These are phyloP conservation scores for Mycosphaerella sp. DNA, from an alignment of 2,329 filamentous ascomycete genomes.

Conservation along the genomic window DNA sequence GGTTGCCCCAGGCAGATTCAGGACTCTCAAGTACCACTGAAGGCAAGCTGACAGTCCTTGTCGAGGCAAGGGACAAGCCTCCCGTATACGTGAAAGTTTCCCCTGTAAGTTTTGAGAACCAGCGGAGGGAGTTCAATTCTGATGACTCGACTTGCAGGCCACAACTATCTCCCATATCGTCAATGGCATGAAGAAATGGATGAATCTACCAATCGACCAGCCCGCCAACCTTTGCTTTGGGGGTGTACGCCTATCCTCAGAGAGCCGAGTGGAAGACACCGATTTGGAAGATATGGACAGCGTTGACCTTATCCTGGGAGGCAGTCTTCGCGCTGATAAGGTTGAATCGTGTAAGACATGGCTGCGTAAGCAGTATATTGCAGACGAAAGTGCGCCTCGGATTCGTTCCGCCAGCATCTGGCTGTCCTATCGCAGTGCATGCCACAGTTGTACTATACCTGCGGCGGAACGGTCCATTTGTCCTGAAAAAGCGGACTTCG, in stretches of 20 bases:
- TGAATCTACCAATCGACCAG: background rate
- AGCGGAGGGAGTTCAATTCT: background rate
- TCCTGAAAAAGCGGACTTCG: background rate
- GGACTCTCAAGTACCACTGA: background rate
- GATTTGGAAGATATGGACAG: background rate
- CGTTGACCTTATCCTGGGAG: background rate
- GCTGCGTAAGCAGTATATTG: constrained; percentile 1
- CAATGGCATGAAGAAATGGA: background rate
- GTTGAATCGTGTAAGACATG: background rate
- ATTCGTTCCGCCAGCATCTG: background rate
- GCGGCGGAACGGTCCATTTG: background rate
- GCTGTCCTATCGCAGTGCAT: background rate
- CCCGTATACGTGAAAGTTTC: background rate
- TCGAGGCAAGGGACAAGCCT: background rate
- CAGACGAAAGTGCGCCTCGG: background rate
- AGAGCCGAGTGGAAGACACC: background rate
- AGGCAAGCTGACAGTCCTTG: background rate
- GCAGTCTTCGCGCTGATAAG: background rate
- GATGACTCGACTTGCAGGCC: background rate
- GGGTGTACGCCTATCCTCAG: background rate
- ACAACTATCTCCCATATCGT: background rate
- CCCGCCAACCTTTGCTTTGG: background rate
- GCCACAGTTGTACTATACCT: background rate
- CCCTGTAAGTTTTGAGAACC: background rate
- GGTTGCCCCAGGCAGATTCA: background rate